Percentiles rank a stretch among this genome's conserved stretches.
Evolutionary conservation across 78 protist genomes (phyloP).

Genomic region (Speleostelium caveatum): DNA sequence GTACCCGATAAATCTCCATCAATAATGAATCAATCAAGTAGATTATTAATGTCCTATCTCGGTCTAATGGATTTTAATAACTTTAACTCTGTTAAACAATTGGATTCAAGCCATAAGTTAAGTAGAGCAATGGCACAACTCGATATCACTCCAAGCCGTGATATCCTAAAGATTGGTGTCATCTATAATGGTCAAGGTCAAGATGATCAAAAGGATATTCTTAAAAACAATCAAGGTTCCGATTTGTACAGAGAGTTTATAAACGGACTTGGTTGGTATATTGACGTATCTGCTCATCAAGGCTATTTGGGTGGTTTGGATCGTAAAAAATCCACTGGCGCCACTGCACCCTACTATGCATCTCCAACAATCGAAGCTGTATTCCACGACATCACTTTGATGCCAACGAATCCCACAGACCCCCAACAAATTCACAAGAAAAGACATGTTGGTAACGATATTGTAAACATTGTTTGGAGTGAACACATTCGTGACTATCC

Average conservation of each 20-base stretch:
- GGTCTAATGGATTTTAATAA: constrained; percentile 40
- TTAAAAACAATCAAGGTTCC: constrained; percentile 76
- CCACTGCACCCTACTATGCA: constrained; percentile 87
- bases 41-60: constrained; percentile 49
- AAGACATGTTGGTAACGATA: constrained; percentile 95
- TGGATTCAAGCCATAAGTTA: constrained; percentile 27
- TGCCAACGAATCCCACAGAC: constrained; percentile 88
- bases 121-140: constrained; percentile 42
- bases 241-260: constrained; percentile 85
- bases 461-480: constrained; percentile 93
- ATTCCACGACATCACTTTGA: constrained; percentile 92
- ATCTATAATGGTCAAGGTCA: constrained; percentile 94
- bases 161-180: constrained; percentile 91
- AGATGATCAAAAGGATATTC: constrained; percentile 87
- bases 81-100: constrained; percentile 9
- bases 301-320: constrained; percentile 92
- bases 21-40: constrained; percentile 34
- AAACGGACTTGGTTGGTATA: constrained; percentile 91
- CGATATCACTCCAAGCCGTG: constrained; percentile 84
- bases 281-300: constrained; percentile 60
- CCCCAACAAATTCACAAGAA: constrained; percentile 88
- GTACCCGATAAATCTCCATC: constrained; percentile 8
- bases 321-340: constrained; percentile 81
- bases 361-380: constrained; percentile 85
- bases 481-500: constrained; percentile 89